Base-by-base conservation (phyloP, 495 filamentous ascomycete species). In the Penicillium roqueforti region DNA sequence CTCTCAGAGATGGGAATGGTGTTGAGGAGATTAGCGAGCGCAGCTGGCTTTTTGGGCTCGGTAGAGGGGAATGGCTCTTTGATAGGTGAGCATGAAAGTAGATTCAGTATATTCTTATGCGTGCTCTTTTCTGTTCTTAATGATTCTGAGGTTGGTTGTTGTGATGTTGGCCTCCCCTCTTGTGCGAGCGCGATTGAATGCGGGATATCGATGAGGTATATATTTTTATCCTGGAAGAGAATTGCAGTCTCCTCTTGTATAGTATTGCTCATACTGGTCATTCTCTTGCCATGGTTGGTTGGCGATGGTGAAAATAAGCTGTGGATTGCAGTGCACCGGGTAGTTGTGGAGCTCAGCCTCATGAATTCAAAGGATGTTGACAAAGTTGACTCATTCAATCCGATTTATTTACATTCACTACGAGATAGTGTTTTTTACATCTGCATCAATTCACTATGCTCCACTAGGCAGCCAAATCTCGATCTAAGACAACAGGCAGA, bases 171-270 rank as follows among this genome's bases (percentile, higher is more conserved):
- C 14, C 13, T 13, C 16, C 55, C 56, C 38, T 53, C 32, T 50
- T 74, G 72, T n/a, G 67, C 67, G 16, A 70, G 60, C 1, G 66
- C 55, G 53, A 88, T 85, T 3, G 86, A 87, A n/a, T 56, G 56
- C 14, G 86, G 86, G 19, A 86, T 82, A 58, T 89, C 86, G 39
- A 89, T 56, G 13, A 89, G 68, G 31, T 80, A 78, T 18, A 79
- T 55, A 3, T 73, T 75, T 4, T 65, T 44, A 1, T 63, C 51
- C 46, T 80, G 70, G 63, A 80, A 84, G 22, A 87, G 72, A 14
- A 84, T 72, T 20, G 69, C 54, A 11, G 62, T 59, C 16, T 52
- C 38, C 9, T 62, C 16, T 23, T 41, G 25, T 16, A 4, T 26
- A 5, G 6, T 22, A 22, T 14, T 31, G 43, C 31, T 45, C 60